Evolutionary conservation across 768 basidiomycete genomes (phyloP), one percentile per base, ranked within the genome.

Genomic region (Amanita thiersii): DNA sequence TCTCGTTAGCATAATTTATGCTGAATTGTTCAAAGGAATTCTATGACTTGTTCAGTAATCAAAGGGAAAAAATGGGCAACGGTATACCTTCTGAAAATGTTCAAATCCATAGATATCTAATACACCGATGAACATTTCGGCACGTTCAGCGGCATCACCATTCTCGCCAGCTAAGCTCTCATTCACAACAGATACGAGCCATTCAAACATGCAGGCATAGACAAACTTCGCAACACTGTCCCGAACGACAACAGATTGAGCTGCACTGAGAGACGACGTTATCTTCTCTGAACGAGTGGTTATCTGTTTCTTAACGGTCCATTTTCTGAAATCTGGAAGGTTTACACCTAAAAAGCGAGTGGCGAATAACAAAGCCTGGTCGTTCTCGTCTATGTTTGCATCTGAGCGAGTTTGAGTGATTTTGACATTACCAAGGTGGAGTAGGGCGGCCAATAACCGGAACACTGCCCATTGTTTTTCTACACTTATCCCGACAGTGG

Each of bases 381-480:
- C 94, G 37, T 75, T 73, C 52, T 92, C 91, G 45, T 88, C 81
- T 35, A 99, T 73, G 8, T 73, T 68, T 2, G 93, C 83, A 56
- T 99, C 94, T 25, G 71, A 82, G 29, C 94, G 78, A 33, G 73
- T 63, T 50, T 82, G 79, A 14, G 78, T 81, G 53, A 99, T 79
- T 62, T 88, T 89, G 64, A 98, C 86, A 62, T 99, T 99, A 31
- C 96, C 96, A n/a, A 99, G 78, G 63, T 99, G 96, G 26, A 99
- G 73, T 26, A 99, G 72, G 5, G 91, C 87, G 6, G 96, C 86
- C 31, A 99, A 72, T 25, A 99, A 72, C 49, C 86, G 81, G 66
- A 98, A 99, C 44, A 98, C 92, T 8, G 88, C 89, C 96, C 93
- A 97, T 61, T 98, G 96, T 55, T 89, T 88, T 61, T 97, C 93